A percentile compares a stretch with the other conserved stretches of the same genome.
Conservation (phyloP, 2,329 filamentous ascomycete species). For the Leptodontidium sp. region DNA sequence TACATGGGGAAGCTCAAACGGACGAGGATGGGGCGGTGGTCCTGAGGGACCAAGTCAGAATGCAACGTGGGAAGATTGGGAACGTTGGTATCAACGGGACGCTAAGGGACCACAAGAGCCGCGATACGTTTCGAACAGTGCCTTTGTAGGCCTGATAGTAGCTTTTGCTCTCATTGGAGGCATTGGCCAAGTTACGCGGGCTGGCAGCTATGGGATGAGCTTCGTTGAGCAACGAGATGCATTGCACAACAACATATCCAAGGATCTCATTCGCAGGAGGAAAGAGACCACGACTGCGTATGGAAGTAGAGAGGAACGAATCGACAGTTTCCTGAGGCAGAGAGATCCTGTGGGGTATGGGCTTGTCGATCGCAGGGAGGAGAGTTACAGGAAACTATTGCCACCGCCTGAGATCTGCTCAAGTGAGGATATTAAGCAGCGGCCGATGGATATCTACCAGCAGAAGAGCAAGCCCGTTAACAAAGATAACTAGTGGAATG, state of each 20-base stretch:
- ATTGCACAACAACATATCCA: conserved; percentile 71
- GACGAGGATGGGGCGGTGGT: conserved; percentile 41
- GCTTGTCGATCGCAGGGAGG: conserved; percentile 48
- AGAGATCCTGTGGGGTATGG: conserved; percentile 59
- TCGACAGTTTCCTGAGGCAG: conserved; percentile 80
- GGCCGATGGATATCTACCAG: conserved; percentile 33
- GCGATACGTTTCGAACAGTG: conserved; percentile 78
- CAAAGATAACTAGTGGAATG: conserved; percentile 20
- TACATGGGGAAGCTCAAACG: conserved; percentile 35
- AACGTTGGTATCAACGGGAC: conserved; percentile 73
- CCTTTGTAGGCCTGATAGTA: conserved; percentile 78
- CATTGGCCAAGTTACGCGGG: conserved; percentile 75
- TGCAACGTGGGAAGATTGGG: conserved; percentile 99
- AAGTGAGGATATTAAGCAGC: conserved; percentile 50
- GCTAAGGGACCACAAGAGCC: conserved; percentile 58
- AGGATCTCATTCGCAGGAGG: conserved; percentile 63
- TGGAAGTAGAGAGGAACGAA: conserved; percentile 67
- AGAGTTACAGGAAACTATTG: conserved; percentile 54
- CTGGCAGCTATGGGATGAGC: conserved; percentile 66
- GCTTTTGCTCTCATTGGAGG: conserved; percentile 74
- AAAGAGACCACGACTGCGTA: conserved; percentile 60
- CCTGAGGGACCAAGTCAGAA: conserved; percentile 66
- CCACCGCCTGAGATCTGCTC: conserved; percentile 55
- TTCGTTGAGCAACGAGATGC: conserved; percentile 73
- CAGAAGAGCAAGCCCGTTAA: conserved; percentile 23